Percentiles rank a stretch among this genome's conserved stretches.
Evolutionary conservation across 163 green algal species (phyloP).

Genomic region (Chlamydomonas reinhardtii): DNA sequence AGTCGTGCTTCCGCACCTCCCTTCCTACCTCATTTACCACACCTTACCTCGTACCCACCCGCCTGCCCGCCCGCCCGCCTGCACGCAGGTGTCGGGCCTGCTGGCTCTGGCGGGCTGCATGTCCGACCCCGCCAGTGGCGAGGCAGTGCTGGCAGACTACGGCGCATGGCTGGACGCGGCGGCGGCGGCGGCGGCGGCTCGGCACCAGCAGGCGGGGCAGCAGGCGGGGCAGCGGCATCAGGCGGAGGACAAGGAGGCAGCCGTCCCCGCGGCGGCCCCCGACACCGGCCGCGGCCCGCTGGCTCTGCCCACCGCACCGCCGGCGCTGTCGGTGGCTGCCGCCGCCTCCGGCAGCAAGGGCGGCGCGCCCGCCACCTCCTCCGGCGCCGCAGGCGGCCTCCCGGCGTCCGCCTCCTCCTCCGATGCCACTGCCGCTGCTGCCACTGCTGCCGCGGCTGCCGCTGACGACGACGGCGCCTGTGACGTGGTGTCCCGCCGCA

Average conservation of each 20-base stretch:
- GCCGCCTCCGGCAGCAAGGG: neutral
- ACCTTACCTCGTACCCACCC: too few relatives aligned
- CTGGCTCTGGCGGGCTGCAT: neutral
- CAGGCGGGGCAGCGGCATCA: neutral
- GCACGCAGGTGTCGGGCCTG: neutral
- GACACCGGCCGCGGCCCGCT: too few relatives aligned
- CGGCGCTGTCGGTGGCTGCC: neutral
- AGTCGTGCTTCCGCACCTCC: too few relatives aligned
- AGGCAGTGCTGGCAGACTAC: slow-evolving; percentile 21
- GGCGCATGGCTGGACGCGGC: slow-evolving; percentile 26
- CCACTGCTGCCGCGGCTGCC: neutral
- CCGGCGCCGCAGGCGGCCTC: neutral
- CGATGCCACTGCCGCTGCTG: neutral
- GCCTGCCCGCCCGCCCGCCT: too few relatives aligned
- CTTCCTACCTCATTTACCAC: too few relatives aligned
- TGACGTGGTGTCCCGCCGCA: too few relatives aligned
- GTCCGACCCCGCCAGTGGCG: neutral
- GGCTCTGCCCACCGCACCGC: too few relatives aligned
- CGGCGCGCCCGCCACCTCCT: neutral
- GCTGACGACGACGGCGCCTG: too few relatives aligned
- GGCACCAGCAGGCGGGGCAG: neutral
- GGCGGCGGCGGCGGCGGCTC: neutral
- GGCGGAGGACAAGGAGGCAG: neutral
- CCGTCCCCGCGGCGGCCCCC: neutral
- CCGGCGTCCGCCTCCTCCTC: neutral